Conservation (phyloP, 345 rosid genomes). For the Citrus inodora region DNA sequence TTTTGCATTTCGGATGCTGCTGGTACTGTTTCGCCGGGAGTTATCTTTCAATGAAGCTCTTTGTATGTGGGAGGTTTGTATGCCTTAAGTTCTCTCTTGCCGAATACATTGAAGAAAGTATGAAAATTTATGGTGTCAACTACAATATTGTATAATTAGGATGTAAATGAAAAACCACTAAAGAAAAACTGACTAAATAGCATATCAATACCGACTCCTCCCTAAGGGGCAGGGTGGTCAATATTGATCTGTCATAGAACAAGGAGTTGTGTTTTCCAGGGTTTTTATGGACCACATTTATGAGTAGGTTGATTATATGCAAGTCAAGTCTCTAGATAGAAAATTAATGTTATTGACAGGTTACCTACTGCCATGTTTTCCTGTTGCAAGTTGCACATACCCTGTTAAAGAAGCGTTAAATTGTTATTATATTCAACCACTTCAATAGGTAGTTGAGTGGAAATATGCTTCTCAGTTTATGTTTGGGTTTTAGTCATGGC, state of each 20-base stretch:
- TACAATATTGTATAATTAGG: neutral
- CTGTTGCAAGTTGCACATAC: neutral
- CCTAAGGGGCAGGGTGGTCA: neutral
- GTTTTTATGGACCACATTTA: neutral
- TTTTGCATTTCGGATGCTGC: slow-evolving; percentile 92
- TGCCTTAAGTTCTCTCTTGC: neutral
- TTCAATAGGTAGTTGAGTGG: neutral
- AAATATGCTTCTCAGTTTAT: neutral
- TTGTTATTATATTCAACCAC: neutral
- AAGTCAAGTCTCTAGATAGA: neutral
- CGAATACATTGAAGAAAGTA: neutral
- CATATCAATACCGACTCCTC: neutral
- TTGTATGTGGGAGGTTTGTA: slow-evolving; percentile 92
- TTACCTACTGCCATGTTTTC: neutral
- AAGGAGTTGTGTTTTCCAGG: neutral
- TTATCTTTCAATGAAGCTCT: slow-evolving; percentile 79
- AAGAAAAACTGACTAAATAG: neutral
- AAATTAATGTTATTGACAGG: neutral
- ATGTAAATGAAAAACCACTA: neutral
- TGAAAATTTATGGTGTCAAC: neutral
- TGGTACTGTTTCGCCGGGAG: slow-evolving; percentile 84
- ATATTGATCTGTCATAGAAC: neutral
- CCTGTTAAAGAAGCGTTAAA: neutral
- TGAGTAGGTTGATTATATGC: neutral
- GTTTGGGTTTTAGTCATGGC: neutral